These are phyloP conservation scores for Suhomyces sp. DNA, from an alignment of 805 yeast genomes.

Conservation along the genomic window DNA sequence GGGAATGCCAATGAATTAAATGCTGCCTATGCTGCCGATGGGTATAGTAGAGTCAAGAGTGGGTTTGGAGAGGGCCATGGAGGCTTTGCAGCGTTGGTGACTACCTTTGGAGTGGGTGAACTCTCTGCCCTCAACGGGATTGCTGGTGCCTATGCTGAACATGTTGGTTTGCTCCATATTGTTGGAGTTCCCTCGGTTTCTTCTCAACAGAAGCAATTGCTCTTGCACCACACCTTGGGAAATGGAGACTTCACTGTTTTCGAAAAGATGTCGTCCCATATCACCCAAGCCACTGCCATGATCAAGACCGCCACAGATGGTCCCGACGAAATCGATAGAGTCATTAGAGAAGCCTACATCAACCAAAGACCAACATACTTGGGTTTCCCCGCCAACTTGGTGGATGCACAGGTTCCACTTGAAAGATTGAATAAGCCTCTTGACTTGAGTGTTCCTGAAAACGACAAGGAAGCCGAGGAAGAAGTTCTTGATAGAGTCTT, in stretches of 20 bases:
- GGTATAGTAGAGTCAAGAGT: conserved; percentile 73
- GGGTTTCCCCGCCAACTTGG: conserved; percentile 17
- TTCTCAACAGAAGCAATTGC: conserved; percentile 13
- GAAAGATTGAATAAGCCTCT: conserved; percentile 12
- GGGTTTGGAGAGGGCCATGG: conserved; percentile 5
- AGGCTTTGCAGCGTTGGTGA: conserved; percentile 14
- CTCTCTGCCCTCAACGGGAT: conserved; percentile 16
- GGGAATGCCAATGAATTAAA: conserved; percentile 90
- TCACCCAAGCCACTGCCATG: conserved; percentile 13
- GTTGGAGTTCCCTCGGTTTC: conserved; percentile 16
- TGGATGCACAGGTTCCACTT: conserved; percentile 13
- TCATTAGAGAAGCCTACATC: conserved; percentile 17
- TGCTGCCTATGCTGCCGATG: conserved; percentile 88
- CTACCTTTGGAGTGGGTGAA: conserved; percentile 18
- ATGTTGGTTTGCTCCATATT: conserved; percentile 15
- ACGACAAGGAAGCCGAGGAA: conserved; percentile 12
- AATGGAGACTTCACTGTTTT: conserved; percentile 18
- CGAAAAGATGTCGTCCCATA: conserved; percentile 12
- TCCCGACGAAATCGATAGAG: conserved; percentile 13
- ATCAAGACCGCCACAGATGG: conserved; percentile 12
- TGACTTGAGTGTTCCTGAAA: conserved; percentile 13
- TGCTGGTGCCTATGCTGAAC: conserved; percentile 18
- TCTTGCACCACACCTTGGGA: conserved; percentile 18
- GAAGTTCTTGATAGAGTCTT: conserved; percentile 13
- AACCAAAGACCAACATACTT: conserved; percentile 17